These are phyloP conservation scores for Jimgerdemannia lactiflua DNA, from an alignment of 192 early-diverging fungal genomes.

Conservation along the genomic window DNA sequence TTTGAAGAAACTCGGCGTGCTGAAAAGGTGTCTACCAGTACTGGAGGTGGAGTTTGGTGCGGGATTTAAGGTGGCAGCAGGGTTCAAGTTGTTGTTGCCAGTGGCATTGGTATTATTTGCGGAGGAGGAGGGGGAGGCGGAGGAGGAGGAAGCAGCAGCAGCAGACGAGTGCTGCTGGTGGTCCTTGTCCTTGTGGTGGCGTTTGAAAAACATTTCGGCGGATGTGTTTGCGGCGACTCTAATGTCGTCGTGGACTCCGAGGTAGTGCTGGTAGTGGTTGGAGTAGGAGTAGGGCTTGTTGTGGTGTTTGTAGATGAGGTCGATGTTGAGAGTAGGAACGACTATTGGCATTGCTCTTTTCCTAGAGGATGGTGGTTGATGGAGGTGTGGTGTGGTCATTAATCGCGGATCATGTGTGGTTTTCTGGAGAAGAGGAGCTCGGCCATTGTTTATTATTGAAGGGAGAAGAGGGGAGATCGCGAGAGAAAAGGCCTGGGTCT, in stretches of 20 bases:
- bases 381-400: too few relatives aligned
- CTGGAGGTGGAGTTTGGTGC: not conserved
- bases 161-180: not conserved
- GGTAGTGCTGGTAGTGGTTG: not conserved
- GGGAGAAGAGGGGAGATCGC: too few relatives aligned
- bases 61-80: not conserved
- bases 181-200: not conserved
- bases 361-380: too few relatives aligned
- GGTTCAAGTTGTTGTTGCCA: not conserved
- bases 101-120: too few relatives aligned
- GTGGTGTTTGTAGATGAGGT: not conserved
- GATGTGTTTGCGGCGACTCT: not conserved
- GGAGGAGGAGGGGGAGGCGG: too few relatives aligned
- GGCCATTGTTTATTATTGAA: too few relatives aligned
- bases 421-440: too few relatives aligned
- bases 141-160: not conserved
- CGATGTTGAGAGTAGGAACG: not conserved
- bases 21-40: not conserved
- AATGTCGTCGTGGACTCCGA: not conserved
- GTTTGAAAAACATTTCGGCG: not conserved
- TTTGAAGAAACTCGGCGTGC: not conserved
- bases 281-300: not conserved
- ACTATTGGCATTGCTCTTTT: not conserved
- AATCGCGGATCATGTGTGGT: too few relatives aligned
- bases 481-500: too few relatives aligned